Percentiles rank a stretch among this genome's conserved stretches.
phyloP scores from a whole-genome alignment of 306 rosid genomes.

The Erythrophleum fordii region DNA sequence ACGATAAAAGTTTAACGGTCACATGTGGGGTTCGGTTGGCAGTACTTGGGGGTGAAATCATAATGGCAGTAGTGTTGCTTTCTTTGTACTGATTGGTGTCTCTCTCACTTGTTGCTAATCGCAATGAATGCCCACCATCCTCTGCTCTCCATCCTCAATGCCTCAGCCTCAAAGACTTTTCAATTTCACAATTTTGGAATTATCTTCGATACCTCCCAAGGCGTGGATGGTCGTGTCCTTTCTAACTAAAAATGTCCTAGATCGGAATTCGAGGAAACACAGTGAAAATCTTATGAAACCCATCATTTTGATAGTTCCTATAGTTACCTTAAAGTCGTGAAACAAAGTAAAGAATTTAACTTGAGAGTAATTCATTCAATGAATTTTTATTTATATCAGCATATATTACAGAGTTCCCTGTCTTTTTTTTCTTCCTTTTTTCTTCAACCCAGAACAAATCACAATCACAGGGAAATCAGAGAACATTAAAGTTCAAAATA shows the following conservation, averaged over 20 bases:
- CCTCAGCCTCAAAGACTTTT: too few species aligned
- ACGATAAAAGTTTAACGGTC: too few species aligned
- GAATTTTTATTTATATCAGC: conserved; percentile 38
- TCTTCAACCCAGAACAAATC: conserved; percentile 3
- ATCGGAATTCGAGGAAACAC: neutral
- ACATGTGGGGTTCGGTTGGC: too few species aligned
- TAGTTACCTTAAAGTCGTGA: too few species aligned
- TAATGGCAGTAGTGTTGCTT: conserved; percentile 41
- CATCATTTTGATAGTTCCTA: too few species aligned
- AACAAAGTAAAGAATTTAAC: neutral
- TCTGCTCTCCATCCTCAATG: conserved; percentile 14
- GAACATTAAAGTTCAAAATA: conserved; percentile 48
- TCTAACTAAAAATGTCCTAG: too few species aligned
- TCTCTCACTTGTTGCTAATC: conserved; percentile 21
- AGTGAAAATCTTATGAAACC: too few species aligned
- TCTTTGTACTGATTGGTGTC: conserved; percentile 33
- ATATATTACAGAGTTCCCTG: conserved; percentile 33
- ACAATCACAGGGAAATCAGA: conserved; percentile 20
- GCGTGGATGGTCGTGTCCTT: too few species aligned
- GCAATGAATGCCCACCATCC: conserved; percentile 35
- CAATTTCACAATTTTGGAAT: neutral
- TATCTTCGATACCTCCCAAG: neutral
- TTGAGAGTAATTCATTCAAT: conserved; percentile 1
- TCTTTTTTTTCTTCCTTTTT: neutral
- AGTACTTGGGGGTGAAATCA: too few species aligned